Evolutionary conservation across 1,139 yeast species (phyloP), one percentile per base, ranked within the genome.

Genomic region (Geotrichum armillariae): DNA sequence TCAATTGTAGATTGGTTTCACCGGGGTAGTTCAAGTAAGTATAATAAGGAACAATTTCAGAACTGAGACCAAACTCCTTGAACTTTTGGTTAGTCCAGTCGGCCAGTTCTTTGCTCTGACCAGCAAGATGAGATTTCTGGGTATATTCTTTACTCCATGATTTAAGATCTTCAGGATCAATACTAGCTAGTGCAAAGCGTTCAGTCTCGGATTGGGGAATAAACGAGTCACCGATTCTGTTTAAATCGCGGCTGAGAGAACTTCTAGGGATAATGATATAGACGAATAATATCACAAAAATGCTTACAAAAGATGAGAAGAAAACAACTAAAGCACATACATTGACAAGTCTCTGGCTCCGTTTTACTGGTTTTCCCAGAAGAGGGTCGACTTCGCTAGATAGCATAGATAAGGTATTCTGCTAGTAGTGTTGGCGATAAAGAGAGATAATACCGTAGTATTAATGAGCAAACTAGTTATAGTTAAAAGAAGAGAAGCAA

Each of bases 251-350:
- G 49, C 85, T 80, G 16, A 89, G 71, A 1, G 96, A 87, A 1
- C 98, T 89, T 53, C 97, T 70, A 1, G 97, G 96, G 27, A 90
- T 72, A 63, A 91, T 90, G 1, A 87, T 80, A 46, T 89, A 71
- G 50, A 85, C 80, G 59, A 85, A 79, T 11, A 80, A 68, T 41
- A 79, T 70, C 50, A 78, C 80, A 8, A 76, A 61, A 44, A 78
- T 59, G 14, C 87, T 90, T 46, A 79, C 66, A 14, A 74, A 70
- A 61, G 76, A 70, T 56, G 79, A 76, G 29, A 25, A 6, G 29
- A 6, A 25, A 6, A 25, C 11, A n/a, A n/a, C n/a, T n/a, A n/a
- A n/a, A n/a, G n/a, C n/a, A n/a, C n/a, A n/a, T n/a, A n/a, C n/a
- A n/a, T n/a, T n/a, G n/a, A n/a, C n/a, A n/a, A n/a, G n/a, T n/a